phyloP scores from a whole-genome alignment of 139 green algal species.

The Axilococcus clingmanii region DNA sequence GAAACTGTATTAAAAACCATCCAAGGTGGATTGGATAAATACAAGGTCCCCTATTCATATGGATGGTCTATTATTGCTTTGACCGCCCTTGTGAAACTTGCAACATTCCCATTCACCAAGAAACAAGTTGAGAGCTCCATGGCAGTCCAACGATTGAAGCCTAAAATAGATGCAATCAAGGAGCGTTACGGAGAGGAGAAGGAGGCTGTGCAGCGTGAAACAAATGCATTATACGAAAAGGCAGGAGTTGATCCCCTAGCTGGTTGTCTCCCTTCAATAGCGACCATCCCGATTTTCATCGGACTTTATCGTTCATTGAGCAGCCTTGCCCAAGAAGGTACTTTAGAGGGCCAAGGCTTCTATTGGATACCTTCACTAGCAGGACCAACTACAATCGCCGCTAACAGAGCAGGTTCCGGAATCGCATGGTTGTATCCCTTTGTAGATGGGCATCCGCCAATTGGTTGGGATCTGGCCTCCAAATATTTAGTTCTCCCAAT shows the following conservation, averaged over 20 bases:
- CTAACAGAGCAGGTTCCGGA: slow-evolving; percentile 35
- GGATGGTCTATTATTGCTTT: slow-evolving; percentile 89
- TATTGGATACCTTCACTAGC: slow-evolving; percentile 80
- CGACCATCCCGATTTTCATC: slow-evolving; percentile 89
- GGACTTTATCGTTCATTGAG: slow-evolving; percentile 73
- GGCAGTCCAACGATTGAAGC: slow-evolving; percentile 75
- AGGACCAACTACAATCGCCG: slow-evolving; percentile 38
- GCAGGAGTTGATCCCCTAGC: slow-evolving; percentile 73
- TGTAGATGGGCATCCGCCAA: slow-evolving; percentile 73
- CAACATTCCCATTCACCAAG: slow-evolving; percentile 90
- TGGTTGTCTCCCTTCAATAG: slow-evolving; percentile 79
- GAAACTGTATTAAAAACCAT: slow-evolving; percentile 60
- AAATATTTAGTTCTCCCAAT: slow-evolving; percentile 89
- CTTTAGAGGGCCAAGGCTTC: slow-evolving; percentile 58
- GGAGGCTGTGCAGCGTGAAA: slow-evolving; percentile 67
- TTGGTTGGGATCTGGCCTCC: slow-evolving; percentile 77
- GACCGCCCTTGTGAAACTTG: slow-evolving; percentile 83
- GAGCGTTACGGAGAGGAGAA: slow-evolving; percentile 77
- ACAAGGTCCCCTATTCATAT: slow-evolving; percentile 86
- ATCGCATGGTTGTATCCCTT: slow-evolving; percentile 76
- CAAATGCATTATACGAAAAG: slow-evolving; percentile 77
- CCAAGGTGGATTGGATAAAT: slow-evolving; percentile 56
- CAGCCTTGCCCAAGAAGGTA: slow-evolving; percentile 34
- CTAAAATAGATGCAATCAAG: slow-evolving; percentile 83
- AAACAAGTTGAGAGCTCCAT: slow-evolving; percentile 84